Evolutionary conservation across 768 basidiomycete genomes (phyloP).

Genomic region (Kwoniella pini): DNA sequence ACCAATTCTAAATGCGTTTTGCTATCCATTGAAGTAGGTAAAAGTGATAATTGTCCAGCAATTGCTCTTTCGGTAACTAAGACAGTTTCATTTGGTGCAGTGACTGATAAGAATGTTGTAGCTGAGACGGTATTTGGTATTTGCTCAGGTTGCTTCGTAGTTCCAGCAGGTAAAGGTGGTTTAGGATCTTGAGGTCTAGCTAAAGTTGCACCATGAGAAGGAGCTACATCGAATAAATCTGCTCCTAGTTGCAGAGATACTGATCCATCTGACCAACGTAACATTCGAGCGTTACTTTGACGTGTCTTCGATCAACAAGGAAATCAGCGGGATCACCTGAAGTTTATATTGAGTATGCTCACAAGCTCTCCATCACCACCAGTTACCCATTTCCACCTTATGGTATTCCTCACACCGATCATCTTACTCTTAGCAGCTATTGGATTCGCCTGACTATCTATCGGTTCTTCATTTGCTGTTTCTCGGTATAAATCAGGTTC

Average conservation of each 20-base stretch:
- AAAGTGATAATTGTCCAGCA: conserved; percentile 45
- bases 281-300: conserved; percentile 85
- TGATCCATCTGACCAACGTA: conserved; percentile 95
- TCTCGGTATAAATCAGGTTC: conserved; percentile 66
- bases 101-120: conserved; percentile 30
- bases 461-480: conserved; percentile 73
- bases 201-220: conserved; percentile 32
- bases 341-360: conserved; percentile 55
- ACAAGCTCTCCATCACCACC: conserved; percentile 75
- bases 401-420: conserved; percentile 87
- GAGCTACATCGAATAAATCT: conserved; percentile 82
- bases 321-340: neutral
- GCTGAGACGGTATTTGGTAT: conserved; percentile 13
- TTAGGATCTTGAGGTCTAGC: conserved; percentile 24
- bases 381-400: conserved; percentile 92
- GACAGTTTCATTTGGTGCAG: conserved; percentile 30
- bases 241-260: conserved; percentile 87
- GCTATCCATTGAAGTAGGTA: conserved; percentile 43
- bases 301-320: conserved; percentile 60
- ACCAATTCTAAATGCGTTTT: conserved; percentile 46
- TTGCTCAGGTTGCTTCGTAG: conserved; percentile 1
- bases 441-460: conserved; percentile 57
- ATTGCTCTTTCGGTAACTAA: conserved; percentile 46
- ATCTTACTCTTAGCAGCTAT: conserved; percentile 68
- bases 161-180: conserved; percentile 6